Conservation (phyloP, 2,329 filamentous ascomycete genomes). For the Paecilomyces dactylethromorphus region DNA sequence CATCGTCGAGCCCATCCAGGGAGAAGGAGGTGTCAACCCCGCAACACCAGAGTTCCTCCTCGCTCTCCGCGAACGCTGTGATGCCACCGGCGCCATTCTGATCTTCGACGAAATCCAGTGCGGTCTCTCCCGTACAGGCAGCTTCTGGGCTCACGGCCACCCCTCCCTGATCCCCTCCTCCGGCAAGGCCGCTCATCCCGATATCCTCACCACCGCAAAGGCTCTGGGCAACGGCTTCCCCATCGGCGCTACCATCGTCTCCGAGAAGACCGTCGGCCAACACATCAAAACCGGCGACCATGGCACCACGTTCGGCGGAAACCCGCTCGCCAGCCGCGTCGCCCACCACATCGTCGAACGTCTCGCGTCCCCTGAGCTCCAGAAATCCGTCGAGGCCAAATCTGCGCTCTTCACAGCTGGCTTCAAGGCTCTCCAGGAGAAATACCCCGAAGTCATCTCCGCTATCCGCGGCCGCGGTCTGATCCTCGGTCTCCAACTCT, state of each 20-base stretch:
- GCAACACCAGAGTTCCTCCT: constrained; percentile 76
- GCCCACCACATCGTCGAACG: constrained; percentile 79
- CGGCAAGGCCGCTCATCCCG: constrained; percentile 70
- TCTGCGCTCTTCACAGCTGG: constrained; percentile 53
- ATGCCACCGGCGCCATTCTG: constrained; percentile 78
- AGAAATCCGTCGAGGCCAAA: constrained; percentile 64
- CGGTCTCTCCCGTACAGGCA: constrained; percentile 79
- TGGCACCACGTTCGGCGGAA: constrained; percentile 90
- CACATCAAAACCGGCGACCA: constrained; percentile 74
- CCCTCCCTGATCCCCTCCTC: constrained; percentile 49
- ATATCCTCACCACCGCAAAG: constrained; percentile 91
- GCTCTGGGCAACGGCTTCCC: constrained; percentile 95
- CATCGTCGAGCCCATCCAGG: constrained; percentile 94
- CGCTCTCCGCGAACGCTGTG: constrained; percentile 76
- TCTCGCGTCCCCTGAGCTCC: constrained; percentile 64
- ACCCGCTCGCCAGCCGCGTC: constrained; percentile 76
- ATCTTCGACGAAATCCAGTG: constrained; percentile 98
- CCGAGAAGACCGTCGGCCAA: constrained; percentile 57
- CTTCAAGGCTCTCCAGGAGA: constrained; percentile 50
- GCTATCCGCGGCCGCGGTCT: constrained; percentile 79
- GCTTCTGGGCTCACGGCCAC: constrained; percentile 78
- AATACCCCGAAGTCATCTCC: constrained; percentile 64
- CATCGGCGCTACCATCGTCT: constrained; percentile 73
- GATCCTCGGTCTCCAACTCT: constrained; percentile 80
- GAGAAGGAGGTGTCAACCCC: constrained; percentile 85